These are phyloP conservation scores for Stephanodiscus triporus DNA, from an alignment of 108 stramenopile species.

Conservation along the genomic window DNA sequence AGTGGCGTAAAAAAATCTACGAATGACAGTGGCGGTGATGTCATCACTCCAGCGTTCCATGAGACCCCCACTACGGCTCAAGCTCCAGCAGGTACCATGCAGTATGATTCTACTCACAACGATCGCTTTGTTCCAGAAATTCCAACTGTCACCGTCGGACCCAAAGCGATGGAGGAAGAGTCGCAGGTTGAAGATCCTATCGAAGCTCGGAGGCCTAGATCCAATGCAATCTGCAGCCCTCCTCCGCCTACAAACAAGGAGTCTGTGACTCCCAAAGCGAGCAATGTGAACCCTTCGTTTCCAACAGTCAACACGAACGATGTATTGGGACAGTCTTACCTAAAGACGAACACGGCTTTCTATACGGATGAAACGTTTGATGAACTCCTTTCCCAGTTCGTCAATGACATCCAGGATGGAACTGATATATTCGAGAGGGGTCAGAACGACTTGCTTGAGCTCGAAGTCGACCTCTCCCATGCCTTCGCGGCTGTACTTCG, in stretches of 20 bases:
- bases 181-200: neutral
- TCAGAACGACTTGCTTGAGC: constrained; percentile 40
- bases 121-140: constrained; percentile 7
- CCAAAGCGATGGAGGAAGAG: constrained; percentile 3
- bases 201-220: constrained; percentile 1
- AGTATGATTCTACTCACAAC: neutral
- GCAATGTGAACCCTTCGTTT: constrained; percentile 27
- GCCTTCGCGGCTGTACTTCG: constrained; percentile 34
- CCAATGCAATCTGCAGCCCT: constrained; percentile 24
- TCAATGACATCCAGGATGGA: constrained; percentile 30
- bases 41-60: constrained; percentile 12
- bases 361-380: constrained; percentile 28
- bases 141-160: constrained; percentile 2
- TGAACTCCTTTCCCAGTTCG: constrained; percentile 40
- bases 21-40: neutral
- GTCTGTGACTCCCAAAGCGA: constrained; percentile 37
- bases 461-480: constrained; percentile 50
- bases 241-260: constrained; percentile 9
- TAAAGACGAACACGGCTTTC: constrained; percentile 10
- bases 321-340: neutral
- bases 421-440: constrained; percentile 38
- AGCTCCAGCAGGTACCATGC: neutral
- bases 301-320: constrained; percentile 1
- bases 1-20: neutral
- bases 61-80: neutral